Evolutionary conservation across 1,284 basidiomycete species (phyloP), one percentile per base, ranked within the genome.

Genomic region (Cutaneotrichosporon cyanovorans): DNA sequence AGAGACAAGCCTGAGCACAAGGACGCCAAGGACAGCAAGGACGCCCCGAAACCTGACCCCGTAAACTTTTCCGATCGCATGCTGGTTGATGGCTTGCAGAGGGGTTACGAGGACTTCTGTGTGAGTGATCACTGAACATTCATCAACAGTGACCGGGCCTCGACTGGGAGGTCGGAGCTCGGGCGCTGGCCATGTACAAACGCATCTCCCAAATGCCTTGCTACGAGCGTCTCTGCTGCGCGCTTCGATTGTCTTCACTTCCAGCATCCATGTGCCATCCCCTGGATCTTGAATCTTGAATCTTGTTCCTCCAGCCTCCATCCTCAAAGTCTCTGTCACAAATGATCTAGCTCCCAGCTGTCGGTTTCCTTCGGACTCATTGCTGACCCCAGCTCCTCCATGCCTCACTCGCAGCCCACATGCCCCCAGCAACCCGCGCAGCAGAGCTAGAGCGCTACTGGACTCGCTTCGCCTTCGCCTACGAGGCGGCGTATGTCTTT

Each of bases 21-120:
- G 25, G 15, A 40, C 25, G 19, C 23, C 12, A 55, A 50, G 40
- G 45, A 40, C 42, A 55, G 45, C 36, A 41, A 15, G 34, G 35
- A 30, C n/a, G 25, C 8, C 25, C 42, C 25, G 14, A 49, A 47
- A 23, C 28, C 36, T 51, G 54, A 10, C 32, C 44, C 9, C 33
- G 51, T 19, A 1, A 40, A 56, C 6, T 61, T 65, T 8, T 53
- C 58, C 11, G 66, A 69, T 42, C 39, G 52, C 19, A 55, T 62
- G 48, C 51, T 69, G 6, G 51, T 67, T 2, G 51, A 60, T 9
- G 60, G 41, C 2, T 50, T 69, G 12, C 35, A 51, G 28, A 42
- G 56, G 23, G 67, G 66, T 2, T 68, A 68, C 31, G 62, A 61
- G n/a, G 67, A 68, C 40, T 68, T 65, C 40, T 41, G 53, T 21